Evolutionary conservation across 371 early-diverging fungal genomes (phyloP).

Genomic region (Mortierella sp.): DNA sequence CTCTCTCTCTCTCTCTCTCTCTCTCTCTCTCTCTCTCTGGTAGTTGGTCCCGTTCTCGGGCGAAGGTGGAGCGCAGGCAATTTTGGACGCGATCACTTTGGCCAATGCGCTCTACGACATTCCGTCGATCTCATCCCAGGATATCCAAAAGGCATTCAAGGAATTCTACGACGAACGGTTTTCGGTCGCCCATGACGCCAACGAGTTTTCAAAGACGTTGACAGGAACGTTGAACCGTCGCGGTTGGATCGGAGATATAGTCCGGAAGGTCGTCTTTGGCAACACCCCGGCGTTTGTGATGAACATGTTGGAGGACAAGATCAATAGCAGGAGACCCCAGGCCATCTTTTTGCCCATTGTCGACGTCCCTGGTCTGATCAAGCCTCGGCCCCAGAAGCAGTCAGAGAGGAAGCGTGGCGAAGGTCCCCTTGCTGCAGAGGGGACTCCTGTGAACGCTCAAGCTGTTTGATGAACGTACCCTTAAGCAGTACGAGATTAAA

Average conservation of each 20-base stretch:
- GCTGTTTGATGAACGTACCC: background rate
- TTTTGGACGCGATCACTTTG: background rate
- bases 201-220: background rate
- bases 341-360: background rate
- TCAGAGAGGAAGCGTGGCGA: background rate
- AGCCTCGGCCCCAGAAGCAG: background rate
- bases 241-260: background rate
- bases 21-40: background rate
- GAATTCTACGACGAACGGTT: constrained; percentile 1
- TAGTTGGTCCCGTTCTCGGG: constrained; percentile 1
- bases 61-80: constrained; percentile 4
- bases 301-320: background rate
- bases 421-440: background rate
- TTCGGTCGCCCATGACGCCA: background rate
- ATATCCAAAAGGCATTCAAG: background rate
- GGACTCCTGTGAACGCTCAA: background rate
- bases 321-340: background rate
- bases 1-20: background rate
- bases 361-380: background rate
- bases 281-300: background rate
- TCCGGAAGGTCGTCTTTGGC: background rate
- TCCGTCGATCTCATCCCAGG: background rate
- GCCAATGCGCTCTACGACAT: constrained; percentile 6
- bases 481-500: background rate
- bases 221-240: background rate